These are phyloP conservation scores for Jacaranda mimosifolia DNA, from an alignment of 257 asterid genomes.

Conservation along the genomic window DNA sequence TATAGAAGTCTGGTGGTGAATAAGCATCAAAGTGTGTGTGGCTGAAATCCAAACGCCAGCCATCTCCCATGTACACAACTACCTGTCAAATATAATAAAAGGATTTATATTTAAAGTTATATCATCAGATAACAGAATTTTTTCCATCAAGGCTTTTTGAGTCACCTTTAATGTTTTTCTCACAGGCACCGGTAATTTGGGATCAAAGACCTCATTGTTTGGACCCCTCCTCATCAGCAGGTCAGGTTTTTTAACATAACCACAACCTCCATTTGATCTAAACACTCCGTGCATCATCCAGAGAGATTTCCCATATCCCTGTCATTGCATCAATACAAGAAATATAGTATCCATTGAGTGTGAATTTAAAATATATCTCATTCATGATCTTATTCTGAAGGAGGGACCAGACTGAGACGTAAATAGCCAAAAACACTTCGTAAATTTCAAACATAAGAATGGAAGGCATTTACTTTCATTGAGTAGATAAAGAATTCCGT, in stretches of 20 bases:
- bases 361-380: too few relatives aligned
- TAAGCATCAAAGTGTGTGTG: conserved; percentile 89
- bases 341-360: too few relatives aligned
- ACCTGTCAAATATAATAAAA: conserved; percentile 53
- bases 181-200: conserved; percentile 72
- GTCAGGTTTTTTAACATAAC: conserved; percentile 81
- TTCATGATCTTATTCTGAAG: too few relatives aligned
- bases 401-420: too few relatives aligned
- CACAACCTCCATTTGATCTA: conserved; percentile 88
- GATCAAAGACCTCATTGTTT: conserved; percentile 70
- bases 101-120: neutral
- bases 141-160: neutral
- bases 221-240: conserved; percentile 67
- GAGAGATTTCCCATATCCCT: conserved; percentile 94
- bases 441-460: too few relatives aligned
- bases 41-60: conserved; percentile 98
- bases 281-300: conserved; percentile 99
- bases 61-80: conserved; percentile 85
- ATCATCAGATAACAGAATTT: neutral
- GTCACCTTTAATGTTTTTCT: conserved; percentile 77
- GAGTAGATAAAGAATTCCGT: too few relatives aligned
- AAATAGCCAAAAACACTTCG: too few relatives aligned
- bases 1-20: conserved; percentile 96
- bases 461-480: too few relatives aligned
- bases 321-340: neutral